Evolutionary conservation across 1,139 yeast genomes (phyloP).

Genomic region (Yamadazyma dushanensis): DNA sequence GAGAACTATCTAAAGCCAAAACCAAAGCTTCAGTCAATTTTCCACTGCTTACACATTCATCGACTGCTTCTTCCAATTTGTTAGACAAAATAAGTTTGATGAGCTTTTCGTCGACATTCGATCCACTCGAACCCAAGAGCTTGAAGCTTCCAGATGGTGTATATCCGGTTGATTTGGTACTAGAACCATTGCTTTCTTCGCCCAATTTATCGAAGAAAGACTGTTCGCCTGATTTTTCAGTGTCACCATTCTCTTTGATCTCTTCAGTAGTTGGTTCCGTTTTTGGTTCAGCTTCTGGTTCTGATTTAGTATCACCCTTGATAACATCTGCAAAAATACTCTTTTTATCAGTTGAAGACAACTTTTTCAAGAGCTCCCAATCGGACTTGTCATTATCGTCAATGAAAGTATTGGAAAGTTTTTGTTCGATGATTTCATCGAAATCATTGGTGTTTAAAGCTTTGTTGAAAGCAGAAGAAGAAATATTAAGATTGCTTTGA

Average conservation of each 20-base stretch:
- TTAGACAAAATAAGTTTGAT: conserved; percentile 62
- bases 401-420: conserved; percentile 36
- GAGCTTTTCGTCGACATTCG: conserved; percentile 41
- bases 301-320: conserved; percentile 23
- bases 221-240: conserved; percentile 25
- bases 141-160: conserved; percentile 50
- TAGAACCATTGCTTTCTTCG: conserved; percentile 10
- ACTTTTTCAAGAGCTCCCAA: conserved; percentile 70
- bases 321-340: conserved; percentile 27
- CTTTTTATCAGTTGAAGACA: conserved; percentile 52
- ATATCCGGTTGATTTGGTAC: conserved; percentile 17
- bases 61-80: conserved; percentile 67
- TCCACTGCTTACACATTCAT: conserved; percentile 61
- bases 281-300: conserved; percentile 1
- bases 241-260: conserved; percentile 5
- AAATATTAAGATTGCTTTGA: conserved; percentile 35
- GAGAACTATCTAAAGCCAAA: conserved; percentile 73
- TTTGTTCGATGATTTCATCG: conserved; percentile 53
- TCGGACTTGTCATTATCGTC: conserved; percentile 58
- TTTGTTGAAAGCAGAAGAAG: conserved; percentile 49
- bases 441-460: conserved; percentile 63
- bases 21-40: conserved; percentile 77
- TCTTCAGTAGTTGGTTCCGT: conserved; percentile 1
- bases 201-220: conserved; percentile 51
- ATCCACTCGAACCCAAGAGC: conserved; percentile 22